phyloP scores from a whole-genome alignment of 192 early-diverging fungal species.

The Backusella parvicylindrica region DNA sequence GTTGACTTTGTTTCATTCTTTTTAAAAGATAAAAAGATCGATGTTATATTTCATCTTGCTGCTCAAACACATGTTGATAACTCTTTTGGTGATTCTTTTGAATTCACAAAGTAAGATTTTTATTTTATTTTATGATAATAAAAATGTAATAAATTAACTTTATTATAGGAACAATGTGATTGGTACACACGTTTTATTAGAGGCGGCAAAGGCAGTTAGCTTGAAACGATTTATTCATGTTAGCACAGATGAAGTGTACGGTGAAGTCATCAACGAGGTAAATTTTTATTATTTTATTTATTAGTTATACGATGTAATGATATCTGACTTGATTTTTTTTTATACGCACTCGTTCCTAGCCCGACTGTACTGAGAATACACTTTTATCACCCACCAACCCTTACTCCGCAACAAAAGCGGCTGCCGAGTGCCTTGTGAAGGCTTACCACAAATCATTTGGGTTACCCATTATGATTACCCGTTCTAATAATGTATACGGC shows the following conservation, averaged over 20 bases:
- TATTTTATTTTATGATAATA: neutral
- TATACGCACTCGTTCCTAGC: slow-evolving; percentile 30
- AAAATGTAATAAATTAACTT: neutral
- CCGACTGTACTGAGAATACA: slow-evolving; percentile 58
- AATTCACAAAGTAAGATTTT: slow-evolving; percentile 57
- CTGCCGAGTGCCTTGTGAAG: slow-evolving; percentile 73
- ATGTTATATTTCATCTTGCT: slow-evolving; percentile 74
- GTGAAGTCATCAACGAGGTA: slow-evolving; percentile 59
- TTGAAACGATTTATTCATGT: slow-evolving; percentile 72
- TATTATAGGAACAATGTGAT: slow-evolving; percentile 63
- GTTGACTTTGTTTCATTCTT: slow-evolving; percentile 59
- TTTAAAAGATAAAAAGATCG: slow-evolving; percentile 63
- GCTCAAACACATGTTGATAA: slow-evolving; percentile 85
- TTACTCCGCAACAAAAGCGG: slow-evolving; percentile 84
- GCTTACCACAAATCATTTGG: slow-evolving; percentile 78
- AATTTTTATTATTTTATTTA: neutral
- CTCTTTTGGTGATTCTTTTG: slow-evolving; percentile 80
- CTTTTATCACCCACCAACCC: slow-evolving; percentile 73
- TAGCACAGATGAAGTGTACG: slow-evolving; percentile 83
- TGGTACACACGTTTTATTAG: slow-evolving; percentile 79
- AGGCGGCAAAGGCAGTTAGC: slow-evolving; percentile 53
- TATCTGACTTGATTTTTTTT: neutral
- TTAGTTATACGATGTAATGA: neutral
- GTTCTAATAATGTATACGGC: slow-evolving; percentile 80
- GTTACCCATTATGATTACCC: slow-evolving; percentile 74